Conservation (phyloP, 768 basidiomycete species). For the Lentinus tigrinus region DNA sequence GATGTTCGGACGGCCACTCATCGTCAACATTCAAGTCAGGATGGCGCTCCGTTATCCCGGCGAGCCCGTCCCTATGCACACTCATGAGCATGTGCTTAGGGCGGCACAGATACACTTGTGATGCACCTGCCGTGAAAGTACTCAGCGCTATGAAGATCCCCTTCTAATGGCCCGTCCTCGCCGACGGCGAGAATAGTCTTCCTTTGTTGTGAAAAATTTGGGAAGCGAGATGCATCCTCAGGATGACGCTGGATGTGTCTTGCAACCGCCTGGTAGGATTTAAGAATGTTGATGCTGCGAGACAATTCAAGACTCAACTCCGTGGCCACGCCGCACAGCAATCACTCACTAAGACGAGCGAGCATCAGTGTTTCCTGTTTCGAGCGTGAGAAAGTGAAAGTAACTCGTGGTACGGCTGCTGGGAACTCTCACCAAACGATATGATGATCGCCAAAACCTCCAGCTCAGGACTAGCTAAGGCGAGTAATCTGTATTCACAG, state of each 20-base stretch:
- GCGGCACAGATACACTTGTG: not conserved
- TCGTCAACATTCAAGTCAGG: conserved; percentile 53
- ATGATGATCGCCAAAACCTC: conserved; percentile 75
- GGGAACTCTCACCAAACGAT: conserved; percentile 76
- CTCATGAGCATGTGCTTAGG: not conserved
- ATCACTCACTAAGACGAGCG: conserved; percentile 56
- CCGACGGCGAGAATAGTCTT: conserved; percentile 70
- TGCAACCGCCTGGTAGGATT: conserved; percentile 67
- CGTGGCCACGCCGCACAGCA: conserved; percentile 14
- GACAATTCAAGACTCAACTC: not conserved
- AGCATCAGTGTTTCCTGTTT: conserved; percentile 68
- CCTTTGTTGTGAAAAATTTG: conserved; percentile 48
- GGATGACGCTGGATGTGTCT: conserved; percentile 58
- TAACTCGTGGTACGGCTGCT: too few species aligned
- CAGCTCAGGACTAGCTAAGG: conserved; percentile 80
- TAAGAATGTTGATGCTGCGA: conserved; percentile 68
- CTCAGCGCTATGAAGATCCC: conserved; percentile 70
- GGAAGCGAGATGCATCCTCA: conserved; percentile 53
- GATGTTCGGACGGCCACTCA: conserved; percentile 29
- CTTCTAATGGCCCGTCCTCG: conserved; percentile 62
- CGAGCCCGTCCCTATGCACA: conserved; percentile 62
- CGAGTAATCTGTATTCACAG: conserved; percentile 53
- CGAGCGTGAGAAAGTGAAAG: not conserved
- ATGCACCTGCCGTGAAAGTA: conserved; percentile 80
- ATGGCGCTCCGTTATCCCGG: conserved; percentile 58